Percentiles rank a stretch among this genome's conserved stretches.
Evolutionary conservation across 176 grass and related monocot genomes (phyloP).

Genomic region (Triticum timopheevii): DNA sequence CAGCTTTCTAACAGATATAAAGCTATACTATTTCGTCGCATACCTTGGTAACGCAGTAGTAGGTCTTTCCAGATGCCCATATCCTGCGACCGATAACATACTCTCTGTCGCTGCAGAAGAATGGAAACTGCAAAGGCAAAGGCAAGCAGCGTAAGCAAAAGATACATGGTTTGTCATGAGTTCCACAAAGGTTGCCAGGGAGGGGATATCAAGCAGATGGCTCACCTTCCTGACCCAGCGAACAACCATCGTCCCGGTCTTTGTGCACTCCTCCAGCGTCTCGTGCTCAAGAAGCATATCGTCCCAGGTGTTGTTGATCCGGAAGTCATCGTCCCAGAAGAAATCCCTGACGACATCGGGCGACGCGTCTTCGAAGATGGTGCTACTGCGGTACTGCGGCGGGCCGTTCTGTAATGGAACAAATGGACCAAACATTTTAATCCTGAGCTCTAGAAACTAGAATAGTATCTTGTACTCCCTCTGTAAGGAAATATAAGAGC

Average conservation of each 20-base stretch:
- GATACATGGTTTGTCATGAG: neutral
- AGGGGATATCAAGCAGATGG: neutral
- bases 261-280: slow-evolving; percentile 59
- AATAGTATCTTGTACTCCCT: neutral
- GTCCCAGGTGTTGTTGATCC: slow-evolving; percentile 76
- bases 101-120: slow-evolving; percentile 94
- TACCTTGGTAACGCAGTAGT: slow-evolving; percentile 93
- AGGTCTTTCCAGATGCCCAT: slow-evolving; percentile 69
- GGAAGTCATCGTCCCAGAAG: slow-evolving; percentile 98
- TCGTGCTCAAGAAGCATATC: slow-evolving; percentile 88
- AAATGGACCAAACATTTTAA: neutral
- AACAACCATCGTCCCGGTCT: slow-evolving; percentile 77
- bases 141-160: slow-evolving; percentile 18
- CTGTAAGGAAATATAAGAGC: too few relatives aligned
- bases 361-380: slow-evolving; percentile 70
- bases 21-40: neutral
- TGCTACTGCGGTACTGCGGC: slow-evolving; percentile 79
- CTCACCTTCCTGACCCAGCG: slow-evolving; percentile 92
- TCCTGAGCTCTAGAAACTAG: neutral
- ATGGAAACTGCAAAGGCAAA: slow-evolving; percentile 73
- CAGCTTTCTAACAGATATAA: neutral
- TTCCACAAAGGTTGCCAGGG: neutral
- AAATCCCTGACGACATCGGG: slow-evolving; percentile 84
- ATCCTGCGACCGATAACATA: slow-evolving; percentile 92
- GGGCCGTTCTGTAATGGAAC: slow-evolving; percentile 58